These are phyloP conservation scores for Aegilops bicornis DNA, from an alignment of 176 grass and related monocot genomes.

Conservation along the genomic window DNA sequence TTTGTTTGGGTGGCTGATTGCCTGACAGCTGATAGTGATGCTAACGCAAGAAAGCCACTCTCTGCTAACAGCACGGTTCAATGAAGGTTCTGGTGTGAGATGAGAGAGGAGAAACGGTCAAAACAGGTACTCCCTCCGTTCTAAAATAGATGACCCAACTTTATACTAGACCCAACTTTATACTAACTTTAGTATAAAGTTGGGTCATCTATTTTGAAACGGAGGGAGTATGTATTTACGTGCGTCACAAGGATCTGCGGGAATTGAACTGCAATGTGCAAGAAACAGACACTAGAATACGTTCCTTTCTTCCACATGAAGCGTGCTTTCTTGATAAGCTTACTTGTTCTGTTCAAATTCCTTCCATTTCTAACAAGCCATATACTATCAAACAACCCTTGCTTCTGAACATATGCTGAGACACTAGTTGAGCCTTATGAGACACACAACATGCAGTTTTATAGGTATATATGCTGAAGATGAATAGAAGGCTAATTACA, in stretches of 20 bases:
- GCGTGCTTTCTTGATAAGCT: too few species aligned
- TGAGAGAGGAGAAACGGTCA: too few species aligned
- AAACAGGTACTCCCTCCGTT: too few species aligned
- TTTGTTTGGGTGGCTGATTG: background rate
- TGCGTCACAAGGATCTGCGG: background rate
- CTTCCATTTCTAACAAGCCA: background rate
- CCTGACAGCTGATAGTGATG: background rate
- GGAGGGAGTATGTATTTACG: too few species aligned
- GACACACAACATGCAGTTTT: background rate
- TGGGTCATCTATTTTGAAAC: too few species aligned
- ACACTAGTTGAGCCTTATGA: background rate
- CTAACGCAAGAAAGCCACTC: background rate
- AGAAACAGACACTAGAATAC: background rate
- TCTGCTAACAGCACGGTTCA: background rate
- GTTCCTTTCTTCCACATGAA: background rate
- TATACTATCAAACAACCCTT: background rate
- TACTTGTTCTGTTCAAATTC: background rate
- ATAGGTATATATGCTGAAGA: background rate
- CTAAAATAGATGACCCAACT: too few species aligned
- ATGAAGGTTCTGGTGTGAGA: background rate
- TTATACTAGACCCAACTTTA: too few species aligned
- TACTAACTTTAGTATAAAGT: too few species aligned
- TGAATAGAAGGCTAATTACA: background rate
- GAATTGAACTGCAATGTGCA: background rate
- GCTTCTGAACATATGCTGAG: background rate